phyloP scores from a whole-genome alignment of 371 early-diverging fungal genomes.

The Mucor saturninus region DNA sequence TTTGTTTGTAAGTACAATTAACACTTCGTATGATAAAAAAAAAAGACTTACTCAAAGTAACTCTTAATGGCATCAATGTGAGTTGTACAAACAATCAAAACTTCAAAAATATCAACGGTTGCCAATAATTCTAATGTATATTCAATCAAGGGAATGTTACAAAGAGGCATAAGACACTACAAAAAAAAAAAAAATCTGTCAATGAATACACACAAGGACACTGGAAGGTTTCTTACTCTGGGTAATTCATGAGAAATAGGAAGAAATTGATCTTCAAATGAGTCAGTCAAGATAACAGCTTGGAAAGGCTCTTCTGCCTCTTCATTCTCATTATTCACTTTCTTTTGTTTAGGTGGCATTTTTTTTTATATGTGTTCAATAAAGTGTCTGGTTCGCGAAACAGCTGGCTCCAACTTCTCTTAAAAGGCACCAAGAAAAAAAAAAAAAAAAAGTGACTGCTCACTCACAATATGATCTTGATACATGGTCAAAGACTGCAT shows the following conservation, averaged over 20 bases:
- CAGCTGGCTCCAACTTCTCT: too few species aligned
- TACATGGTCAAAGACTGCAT: too few species aligned
- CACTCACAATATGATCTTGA: too few species aligned
- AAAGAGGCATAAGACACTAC: slow-evolving; percentile 91
- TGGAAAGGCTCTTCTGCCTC: slow-evolving; percentile 69
- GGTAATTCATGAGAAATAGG: slow-evolving; percentile 91
- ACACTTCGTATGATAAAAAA: background rate
- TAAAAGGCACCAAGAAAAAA: too few species aligned
- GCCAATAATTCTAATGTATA: slow-evolving; percentile 93
- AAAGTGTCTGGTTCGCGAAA: too few species aligned
- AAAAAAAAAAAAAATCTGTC: background rate
- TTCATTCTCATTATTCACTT: slow-evolving; percentile 33
- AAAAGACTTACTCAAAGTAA: slow-evolving; percentile 73
- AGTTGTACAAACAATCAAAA: slow-evolving; percentile 84
- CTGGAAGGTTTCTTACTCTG: slow-evolving; percentile 56
- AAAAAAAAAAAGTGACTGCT: too few species aligned
- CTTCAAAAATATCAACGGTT: slow-evolving; percentile 82
- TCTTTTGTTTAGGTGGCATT: slow-evolving; percentile 53
- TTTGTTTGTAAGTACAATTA: too few species aligned
- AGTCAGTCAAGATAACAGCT: slow-evolving; percentile 94
- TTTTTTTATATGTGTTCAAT: background rate
- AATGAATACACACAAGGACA: background rate
- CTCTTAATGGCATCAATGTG: slow-evolving; percentile 83
- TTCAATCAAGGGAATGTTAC: slow-evolving; percentile 94
- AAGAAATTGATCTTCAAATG: slow-evolving; percentile 85